Evolutionary conservation across 306 rosid genomes (phyloP).

Genomic region (Trifolium subterraneum): DNA sequence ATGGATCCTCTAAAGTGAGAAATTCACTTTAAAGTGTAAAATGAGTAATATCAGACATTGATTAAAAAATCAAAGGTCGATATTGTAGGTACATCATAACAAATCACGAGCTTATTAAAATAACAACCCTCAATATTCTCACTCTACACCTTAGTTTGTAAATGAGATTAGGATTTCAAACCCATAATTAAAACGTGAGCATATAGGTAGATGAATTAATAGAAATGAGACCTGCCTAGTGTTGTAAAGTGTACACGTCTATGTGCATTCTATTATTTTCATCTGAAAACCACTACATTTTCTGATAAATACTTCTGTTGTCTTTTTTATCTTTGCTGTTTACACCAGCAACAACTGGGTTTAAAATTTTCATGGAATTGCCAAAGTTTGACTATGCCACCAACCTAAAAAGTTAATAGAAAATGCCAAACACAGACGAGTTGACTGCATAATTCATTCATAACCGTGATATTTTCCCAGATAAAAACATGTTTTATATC

Average conservation of each 20-base stretch:
- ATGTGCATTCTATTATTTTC: background rate
- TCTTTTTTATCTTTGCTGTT: background rate
- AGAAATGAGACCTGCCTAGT: background rate
- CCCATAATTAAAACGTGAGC: background rate
- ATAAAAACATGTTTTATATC: background rate
- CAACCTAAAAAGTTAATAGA: background rate
- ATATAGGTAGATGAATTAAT: background rate
- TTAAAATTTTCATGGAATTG: background rate
- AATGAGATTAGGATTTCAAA: constrained; percentile 20
- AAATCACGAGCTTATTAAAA: too few species aligned
- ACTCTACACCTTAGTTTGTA: too few species aligned
- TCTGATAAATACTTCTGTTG: background rate
- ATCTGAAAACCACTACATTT: background rate
- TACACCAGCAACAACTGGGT: background rate
- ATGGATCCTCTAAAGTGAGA: too few species aligned
- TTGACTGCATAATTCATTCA: background rate
- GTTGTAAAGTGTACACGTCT: background rate
- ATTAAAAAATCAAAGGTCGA: too few species aligned
- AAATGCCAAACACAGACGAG: background rate
- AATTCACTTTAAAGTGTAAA: too few species aligned
- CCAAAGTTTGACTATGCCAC: background rate
- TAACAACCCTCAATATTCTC: too few species aligned
- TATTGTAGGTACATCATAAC: too few species aligned
- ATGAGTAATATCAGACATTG: too few species aligned
- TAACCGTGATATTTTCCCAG: background rate